Percentiles rank a stretch among this genome's conserved stretches.
These are phyloP conservation scores for Aspergillus brasiliensis DNA, from an alignment of 2,329 filamentous ascomycete species.

Conservation along the genomic window DNA sequence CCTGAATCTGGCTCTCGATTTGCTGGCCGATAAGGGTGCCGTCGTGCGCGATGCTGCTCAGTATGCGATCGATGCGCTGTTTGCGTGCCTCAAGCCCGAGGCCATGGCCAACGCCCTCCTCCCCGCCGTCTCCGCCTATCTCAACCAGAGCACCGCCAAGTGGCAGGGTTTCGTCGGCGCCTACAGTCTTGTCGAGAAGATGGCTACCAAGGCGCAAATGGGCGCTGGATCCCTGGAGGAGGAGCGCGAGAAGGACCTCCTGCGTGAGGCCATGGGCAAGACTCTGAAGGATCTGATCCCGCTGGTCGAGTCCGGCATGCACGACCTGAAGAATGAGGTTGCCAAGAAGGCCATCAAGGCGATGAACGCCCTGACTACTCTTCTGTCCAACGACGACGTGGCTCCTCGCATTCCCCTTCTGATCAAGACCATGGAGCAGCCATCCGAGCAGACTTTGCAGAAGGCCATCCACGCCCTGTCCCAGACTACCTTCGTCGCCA, in stretches of 20 bases:
- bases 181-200: constrained; percentile 80
- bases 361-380: constrained; percentile 85
- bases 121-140: constrained; percentile 72
- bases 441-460: constrained; percentile 81
- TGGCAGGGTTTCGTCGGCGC: constrained; percentile 96
- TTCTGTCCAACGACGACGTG: constrained; percentile 96
- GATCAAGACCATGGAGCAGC: constrained; percentile 93
- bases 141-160: constrained; percentile 83
- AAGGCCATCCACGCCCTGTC: constrained; percentile 97
- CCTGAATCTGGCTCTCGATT: constrained; percentile 74
- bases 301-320: constrained; percentile 89
- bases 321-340: constrained; percentile 87
- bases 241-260: constrained; percentile 81
- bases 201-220: constrained; percentile 93
- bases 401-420: constrained; percentile 87
- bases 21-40: constrained; percentile 83
- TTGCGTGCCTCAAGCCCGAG: constrained; percentile 76
- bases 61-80: constrained; percentile 89
- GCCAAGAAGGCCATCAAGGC: constrained; percentile 85
- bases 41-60: constrained; percentile 89
- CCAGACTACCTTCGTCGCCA: constrained; percentile 96
- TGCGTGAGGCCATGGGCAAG: constrained; percentile 85
- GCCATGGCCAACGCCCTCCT: constrained; percentile 80
- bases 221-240: constrained; percentile 81
- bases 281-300: constrained; percentile 81